Evolutionary conservation across 1,284 basidiomycete genomes (phyloP), one percentile per base, ranked within the genome.

Genomic region (Ceratobasidium sp.): DNA sequence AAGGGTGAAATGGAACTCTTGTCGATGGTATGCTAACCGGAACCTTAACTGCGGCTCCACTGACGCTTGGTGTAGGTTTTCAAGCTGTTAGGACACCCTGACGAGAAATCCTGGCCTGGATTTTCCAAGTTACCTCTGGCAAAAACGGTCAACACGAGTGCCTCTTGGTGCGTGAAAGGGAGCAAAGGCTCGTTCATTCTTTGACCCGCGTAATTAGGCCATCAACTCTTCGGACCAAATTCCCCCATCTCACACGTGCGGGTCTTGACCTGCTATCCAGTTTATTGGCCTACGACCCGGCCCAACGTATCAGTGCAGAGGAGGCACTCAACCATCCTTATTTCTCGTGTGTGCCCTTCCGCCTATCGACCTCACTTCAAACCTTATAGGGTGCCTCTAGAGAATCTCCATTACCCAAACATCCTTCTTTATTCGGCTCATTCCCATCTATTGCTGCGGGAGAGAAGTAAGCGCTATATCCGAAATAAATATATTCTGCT

Each of bases 381-480:
- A 64, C 58, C 46, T 54, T 52, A 52, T 71, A 33, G 13, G 14
- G 52, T 23, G 14, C 23, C 42, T 56, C 3, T 74, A 95, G 93
- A 3, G 97, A 99, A 79, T 88, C 91, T 0, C 97, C 97, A 0
- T 78, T 91, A 44, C 96, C 97, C 0, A 98, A 99, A 75, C 96
- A 99, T 77, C 93, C 95, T n/a, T 95, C 98, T 75, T 81, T 96
- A 64, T 99, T 99, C 78, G 87, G 92, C 1, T 96, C 93, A 1
- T 99, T 99, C 78, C 97, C 97, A 16, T 95, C 92, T 46, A 86
- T 90, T 21, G 97, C 97, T n/a, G 94, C 94, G 2, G 97, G 97
- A 23, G 97, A 99, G 79, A 92, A 88, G 93, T 94, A 74, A 69
- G 88, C 82, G 2, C 25, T n/a, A n/a, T 21, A 14, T 9, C 36